Base-by-base conservation (phyloP, 257 asterid species). In the Capsicum pubescens region DNA sequence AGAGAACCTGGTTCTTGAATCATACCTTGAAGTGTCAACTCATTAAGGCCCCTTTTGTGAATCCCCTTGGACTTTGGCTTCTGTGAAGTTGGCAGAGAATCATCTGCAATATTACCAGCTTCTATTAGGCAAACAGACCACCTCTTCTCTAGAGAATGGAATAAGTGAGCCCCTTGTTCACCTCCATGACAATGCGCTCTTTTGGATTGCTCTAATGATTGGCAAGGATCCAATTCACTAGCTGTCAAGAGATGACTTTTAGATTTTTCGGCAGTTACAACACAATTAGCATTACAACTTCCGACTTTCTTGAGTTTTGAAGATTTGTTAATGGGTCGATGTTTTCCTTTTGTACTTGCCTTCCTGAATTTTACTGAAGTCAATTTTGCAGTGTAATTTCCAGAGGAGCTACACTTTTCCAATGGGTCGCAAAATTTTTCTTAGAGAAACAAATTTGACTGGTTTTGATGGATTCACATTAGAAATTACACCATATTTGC, bases 401-500 rank as follows among this genome's bases (percentile, higher is more conserved):
- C 83, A 69, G 61, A 70, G 54, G 48, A 64, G 85, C 66, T 17
- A 83, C 83, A 70, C 84, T 87, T 86, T 66, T 54, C 78, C 9
- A 86, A 83, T 56, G 80, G 79, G 86, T 86, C 79, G 57, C 86
- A 84, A 81, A 81, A 92, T 82, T 79, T 83, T 86, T 68, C 83
- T 80, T 79, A 91, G 87, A 84, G 90, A 85, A 83, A 90, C 79
- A 86, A 90, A 84, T 87, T 90, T 91, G 42, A 89, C 71, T 55
- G 91, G 89, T 80, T 89, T 92, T 44, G 79, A 84, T 48, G 88
- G 82, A 76, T 89, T 86, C 42, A 84, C 94, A 84, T 90, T 92
- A 78, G 93, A 86, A 77, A 92, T 91, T 85, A 91, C 85, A 44
- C 94, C 97, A 86, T 90, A 92, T 85, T 88, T 90, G 81, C 90